Evolutionary conservation across 768 basidiomycete genomes (phyloP), one percentile per base, ranked within the genome.

Genomic region (Pulveroboletus sp.): DNA sequence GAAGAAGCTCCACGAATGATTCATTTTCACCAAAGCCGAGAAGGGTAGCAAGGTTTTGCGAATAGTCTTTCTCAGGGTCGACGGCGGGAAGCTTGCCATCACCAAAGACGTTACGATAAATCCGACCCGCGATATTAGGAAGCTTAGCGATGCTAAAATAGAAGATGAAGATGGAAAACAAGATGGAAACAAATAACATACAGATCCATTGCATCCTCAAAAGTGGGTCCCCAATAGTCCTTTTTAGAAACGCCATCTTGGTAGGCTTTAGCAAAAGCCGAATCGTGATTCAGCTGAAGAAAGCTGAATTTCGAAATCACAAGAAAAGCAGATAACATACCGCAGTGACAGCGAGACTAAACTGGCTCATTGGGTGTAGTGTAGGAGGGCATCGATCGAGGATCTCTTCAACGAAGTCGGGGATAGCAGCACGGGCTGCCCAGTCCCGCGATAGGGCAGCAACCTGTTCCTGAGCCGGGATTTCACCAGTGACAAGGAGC

Each of bases 301-400:
- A 18, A 35, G 32, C 5, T 55, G 36, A 43, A 55, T 53, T 40
- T 50, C 15, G 30, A 17, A 26, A 2, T 7, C 44, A 30, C 27
- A 10, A 50, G 39, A 28, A 43, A 28, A 1, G 44, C 15, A 32
- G 42, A 11, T 30, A 13, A 71, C 80, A 39, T 66, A 89, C 87
- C 28, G 95, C 93, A 57, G 94, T 97, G 59, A 95, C 91, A 51
- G 94, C 94, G 65, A 96, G 75, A 67, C 87, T 88, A 75, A 98
- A 96, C 73, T 98, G 95, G 71, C 89, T 93, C 95, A 98, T 98
- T 56, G 95, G 95, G 70, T 98, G 95, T 39, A 98, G 81, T 14
- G 93, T 94, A 44, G 88, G 84, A 17, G 89, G 89, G 72, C 89
- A 92, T 69, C 93, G 73, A 75, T 98, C 95, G 45, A 98, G 80